Conservation (phyloP, 345 rosid genomes). For the Punica granatum region DNA sequence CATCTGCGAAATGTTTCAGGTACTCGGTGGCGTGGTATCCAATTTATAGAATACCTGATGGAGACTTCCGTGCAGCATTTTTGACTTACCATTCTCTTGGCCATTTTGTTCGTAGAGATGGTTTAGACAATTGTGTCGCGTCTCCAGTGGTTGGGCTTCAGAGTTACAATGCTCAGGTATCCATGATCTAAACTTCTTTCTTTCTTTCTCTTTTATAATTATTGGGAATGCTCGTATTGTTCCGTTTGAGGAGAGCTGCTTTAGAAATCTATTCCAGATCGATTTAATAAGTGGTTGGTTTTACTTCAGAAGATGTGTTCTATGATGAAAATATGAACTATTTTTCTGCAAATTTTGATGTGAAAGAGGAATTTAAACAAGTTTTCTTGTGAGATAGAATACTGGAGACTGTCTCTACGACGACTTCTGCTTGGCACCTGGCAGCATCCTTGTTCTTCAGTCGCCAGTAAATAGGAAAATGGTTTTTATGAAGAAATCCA, state of each 20-base stretch:
- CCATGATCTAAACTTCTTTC: not conserved
- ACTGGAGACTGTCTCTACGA: no score
- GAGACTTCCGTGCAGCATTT: slow-evolving; percentile 51
- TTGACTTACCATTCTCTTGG: slow-evolving; percentile 55
- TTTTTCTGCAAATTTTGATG: no score
- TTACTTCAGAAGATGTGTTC: not conserved
- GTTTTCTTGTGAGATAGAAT: no score
- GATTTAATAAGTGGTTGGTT: no score
- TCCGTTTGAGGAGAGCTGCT: no score
- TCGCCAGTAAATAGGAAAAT: no score
- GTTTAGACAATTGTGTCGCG: slow-evolving; percentile 16
- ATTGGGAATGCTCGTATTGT: not conserved
- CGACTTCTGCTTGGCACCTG: no score
- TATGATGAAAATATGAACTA: no score
- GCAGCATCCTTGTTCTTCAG: no score
- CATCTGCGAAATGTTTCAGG: slow-evolving; percentile 25
- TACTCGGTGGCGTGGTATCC: slow-evolving; percentile 67
- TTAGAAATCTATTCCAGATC: no score
- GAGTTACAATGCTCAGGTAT: slow-evolving; percentile 56
- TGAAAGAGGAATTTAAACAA: no score
- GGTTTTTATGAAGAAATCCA: no score
- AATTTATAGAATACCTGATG: slow-evolving; percentile 57
- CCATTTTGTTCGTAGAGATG: slow-evolving; percentile 27
- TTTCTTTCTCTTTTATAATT: not conserved
- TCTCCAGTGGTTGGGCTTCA: slow-evolving; percentile 54